Conservation (phyloP, 352 stramenopile species). For the Pythium brassicae region DNA sequence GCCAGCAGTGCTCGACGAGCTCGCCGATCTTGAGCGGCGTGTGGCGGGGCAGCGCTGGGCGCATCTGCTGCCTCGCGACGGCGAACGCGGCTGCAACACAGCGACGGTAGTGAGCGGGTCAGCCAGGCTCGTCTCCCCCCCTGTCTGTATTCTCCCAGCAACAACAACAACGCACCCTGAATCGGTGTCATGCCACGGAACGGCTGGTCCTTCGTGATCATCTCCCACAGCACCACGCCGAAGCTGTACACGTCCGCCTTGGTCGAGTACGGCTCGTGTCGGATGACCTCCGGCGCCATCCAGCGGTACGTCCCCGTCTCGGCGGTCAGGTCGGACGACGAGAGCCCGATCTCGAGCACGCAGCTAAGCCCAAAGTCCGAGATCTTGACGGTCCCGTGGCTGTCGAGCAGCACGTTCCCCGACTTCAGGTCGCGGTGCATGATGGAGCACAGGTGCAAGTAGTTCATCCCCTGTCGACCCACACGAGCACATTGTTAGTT, state of each 20-base stretch:
- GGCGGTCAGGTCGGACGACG: conserved; percentile 73
- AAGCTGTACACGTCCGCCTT: conserved; percentile 96
- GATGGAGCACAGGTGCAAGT: conserved; percentile 92
- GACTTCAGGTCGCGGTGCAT: conserved; percentile 96
- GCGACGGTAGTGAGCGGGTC: conserved; percentile 6
- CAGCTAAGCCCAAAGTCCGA: conserved; percentile 87
- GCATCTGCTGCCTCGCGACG: conserved; percentile 79
- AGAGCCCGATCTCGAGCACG: conserved; percentile 68
- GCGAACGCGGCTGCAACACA: conserved; percentile 61
- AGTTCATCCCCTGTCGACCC: conserved; percentile 84
- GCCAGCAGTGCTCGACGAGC: conserved; percentile 82
- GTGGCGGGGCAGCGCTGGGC: conserved; percentile 79
- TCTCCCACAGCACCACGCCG: conserved; percentile 84
- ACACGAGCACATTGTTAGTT: not conserved
- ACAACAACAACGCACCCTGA: conserved; percentile 52
- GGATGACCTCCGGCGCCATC: conserved; percentile 95
- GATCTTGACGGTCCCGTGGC: conserved; percentile 81
- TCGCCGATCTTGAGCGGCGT: conserved; percentile 78
- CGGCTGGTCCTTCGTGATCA: conserved; percentile 80
- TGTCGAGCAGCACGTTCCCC: conserved; percentile 91
- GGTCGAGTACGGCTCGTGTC: conserved; percentile 91
- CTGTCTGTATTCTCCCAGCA: too few relatives aligned
- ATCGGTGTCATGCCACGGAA: conserved; percentile 83
- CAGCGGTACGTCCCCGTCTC: conserved; percentile 91
- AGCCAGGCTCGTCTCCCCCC: not conserved